phyloP scores from a whole-genome alignment of 305 asterid species.

The Stenogyne calaminthoides region DNA sequence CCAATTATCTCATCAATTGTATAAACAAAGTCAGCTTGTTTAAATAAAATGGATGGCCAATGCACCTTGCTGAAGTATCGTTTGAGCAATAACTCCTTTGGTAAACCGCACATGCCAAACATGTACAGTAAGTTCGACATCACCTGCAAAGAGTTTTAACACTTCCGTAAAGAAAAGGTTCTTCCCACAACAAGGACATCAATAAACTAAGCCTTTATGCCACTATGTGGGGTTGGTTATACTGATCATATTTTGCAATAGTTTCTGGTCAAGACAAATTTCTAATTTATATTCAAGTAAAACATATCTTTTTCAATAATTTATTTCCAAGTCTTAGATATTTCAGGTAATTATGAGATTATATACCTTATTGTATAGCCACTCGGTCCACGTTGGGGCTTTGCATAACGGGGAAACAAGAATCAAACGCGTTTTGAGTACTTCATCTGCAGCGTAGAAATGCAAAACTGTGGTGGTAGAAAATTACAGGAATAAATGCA shows the following conservation, averaged over 20 bases:
- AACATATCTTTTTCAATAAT: not conserved
- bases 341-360: not conserved
- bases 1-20: conserved; percentile 12
- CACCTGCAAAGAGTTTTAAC: conserved; percentile 50
- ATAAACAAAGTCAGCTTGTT: conserved; percentile 13
- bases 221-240: not conserved
- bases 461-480: conserved; percentile 22
- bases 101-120: conserved; percentile 79
- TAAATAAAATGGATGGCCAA: conserved; percentile 26
- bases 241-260: not conserved
- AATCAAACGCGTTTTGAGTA: conserved; percentile 68
- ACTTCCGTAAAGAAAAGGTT: not conserved
- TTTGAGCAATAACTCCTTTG: conserved; percentile 69
- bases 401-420: conserved; percentile 87
- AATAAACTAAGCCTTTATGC: not conserved
- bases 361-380: conserved; percentile 81
- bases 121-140: conserved; percentile 72
- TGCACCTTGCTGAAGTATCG: conserved; percentile 90
- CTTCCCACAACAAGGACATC: not conserved
- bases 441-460: conserved; percentile 50
- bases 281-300: not conserved
- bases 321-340: not conserved
- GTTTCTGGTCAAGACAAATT: not conserved
- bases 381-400: conserved; percentile 88
- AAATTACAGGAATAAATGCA: conserved; percentile 1